These are phyloP conservation scores for Talaromyces stipitatus DNA, from an alignment of 495 filamentous ascomycete genomes.

Conservation along the genomic window DNA sequence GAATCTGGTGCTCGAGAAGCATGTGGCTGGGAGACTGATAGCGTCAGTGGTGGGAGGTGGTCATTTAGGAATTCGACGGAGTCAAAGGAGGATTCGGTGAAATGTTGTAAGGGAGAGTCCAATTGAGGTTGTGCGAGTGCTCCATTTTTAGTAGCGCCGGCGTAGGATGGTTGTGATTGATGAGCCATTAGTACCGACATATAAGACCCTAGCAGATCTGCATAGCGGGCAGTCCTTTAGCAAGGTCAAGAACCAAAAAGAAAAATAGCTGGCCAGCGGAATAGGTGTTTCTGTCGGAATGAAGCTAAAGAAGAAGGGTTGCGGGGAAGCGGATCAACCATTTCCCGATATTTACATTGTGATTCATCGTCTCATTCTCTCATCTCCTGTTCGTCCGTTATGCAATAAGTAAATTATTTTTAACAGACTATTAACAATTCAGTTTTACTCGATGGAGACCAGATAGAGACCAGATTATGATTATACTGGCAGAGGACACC, in stretches of 20 bases:
- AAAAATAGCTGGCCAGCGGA: neutral
- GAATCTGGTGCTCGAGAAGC: slow-evolving; percentile 34
- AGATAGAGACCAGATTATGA: too few relatives aligned
- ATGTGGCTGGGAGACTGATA: slow-evolving; percentile 34
- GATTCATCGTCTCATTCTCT: neutral
- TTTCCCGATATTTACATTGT: neutral
- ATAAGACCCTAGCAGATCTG: neutral
- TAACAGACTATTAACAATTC: too few relatives aligned
- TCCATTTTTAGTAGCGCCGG: neutral
- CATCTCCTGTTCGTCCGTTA: neutral
- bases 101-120: slow-evolving; percentile 49
- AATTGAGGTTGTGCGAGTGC: slow-evolving; percentile 43
- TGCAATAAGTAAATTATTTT: too few relatives aligned
- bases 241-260: neutral
- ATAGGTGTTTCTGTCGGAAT: neutral
- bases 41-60: slow-evolving; percentile 51
- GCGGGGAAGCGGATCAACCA: neutral
- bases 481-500: too few relatives aligned
- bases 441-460: neutral
- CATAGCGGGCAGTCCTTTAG: neutral
- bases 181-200: neutral
- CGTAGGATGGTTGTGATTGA: neutral
- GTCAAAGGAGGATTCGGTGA: slow-evolving; percentile 68
- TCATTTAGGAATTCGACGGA: slow-evolving; percentile 75
- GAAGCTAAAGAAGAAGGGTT: neutral